phyloP scores from a whole-genome alignment of 2,329 filamentous ascomycete species.

The Geosmithia flava region DNA sequence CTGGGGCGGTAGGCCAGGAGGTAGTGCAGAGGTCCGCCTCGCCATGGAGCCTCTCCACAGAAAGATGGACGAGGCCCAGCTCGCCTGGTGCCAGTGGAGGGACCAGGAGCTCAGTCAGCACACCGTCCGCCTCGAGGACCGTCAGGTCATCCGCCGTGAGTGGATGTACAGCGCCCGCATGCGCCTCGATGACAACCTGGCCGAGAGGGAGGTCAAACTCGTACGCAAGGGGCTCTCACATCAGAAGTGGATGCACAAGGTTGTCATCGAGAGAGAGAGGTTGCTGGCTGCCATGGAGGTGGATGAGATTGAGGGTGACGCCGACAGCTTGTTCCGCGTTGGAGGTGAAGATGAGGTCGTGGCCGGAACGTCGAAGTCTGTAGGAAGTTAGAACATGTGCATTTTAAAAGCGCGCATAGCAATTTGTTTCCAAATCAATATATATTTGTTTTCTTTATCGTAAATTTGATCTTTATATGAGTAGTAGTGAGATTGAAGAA shows the following conservation, averaged over 20 bases:
- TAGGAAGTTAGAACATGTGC: background rate
- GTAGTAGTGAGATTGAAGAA: background rate
- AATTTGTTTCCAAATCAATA: no score
- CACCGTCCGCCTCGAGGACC: constrained; percentile 22
- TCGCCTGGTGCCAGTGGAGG: constrained; percentile 26
- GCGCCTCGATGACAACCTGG: constrained; percentile 14
- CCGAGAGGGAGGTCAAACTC: constrained; percentile 17
- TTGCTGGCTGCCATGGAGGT: constrained; percentile 27
- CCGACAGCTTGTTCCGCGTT: constrained; percentile 16
- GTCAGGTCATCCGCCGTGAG: constrained; percentile 25
- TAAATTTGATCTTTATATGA: background rate
- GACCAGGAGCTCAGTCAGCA: constrained; percentile 25
- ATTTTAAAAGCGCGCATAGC: background rate
- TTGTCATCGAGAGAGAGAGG: constrained; percentile 28
- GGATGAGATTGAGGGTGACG: constrained; percentile 28
- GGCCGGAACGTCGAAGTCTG: background rate
- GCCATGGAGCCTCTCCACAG: constrained; percentile 21
- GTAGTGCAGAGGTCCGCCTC: constrained; percentile 14
- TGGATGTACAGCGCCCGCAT: constrained; percentile 25
- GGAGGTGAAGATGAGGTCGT: background rate
- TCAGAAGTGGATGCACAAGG: constrained; percentile 31
- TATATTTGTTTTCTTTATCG: no score
- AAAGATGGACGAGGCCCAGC: constrained; percentile 27
- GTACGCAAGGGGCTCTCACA: constrained; percentile 25
- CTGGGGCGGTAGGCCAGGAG: constrained; percentile 22